Conservation (phyloP, 2,329 filamentous ascomycete species). For the Fusarium floridanum region DNA sequence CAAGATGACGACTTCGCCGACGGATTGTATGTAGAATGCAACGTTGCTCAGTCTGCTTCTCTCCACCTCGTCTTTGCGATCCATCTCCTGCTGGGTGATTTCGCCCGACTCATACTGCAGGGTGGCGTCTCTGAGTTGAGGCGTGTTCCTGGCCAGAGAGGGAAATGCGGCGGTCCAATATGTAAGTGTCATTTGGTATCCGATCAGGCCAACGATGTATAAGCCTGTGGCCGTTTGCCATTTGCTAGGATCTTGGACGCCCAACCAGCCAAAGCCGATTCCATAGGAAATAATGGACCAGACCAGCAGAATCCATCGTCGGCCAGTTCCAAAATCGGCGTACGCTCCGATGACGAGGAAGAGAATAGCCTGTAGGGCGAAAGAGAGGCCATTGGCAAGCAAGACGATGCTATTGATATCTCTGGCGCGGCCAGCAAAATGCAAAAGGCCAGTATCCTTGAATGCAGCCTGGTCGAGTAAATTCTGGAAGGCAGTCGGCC, state of each 20-base stretch:
- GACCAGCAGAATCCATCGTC: constrained; percentile 72
- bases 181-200: constrained; percentile 75
- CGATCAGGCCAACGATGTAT: constrained; percentile 76
- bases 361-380: constrained; percentile 73
- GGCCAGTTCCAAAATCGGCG: constrained; percentile 75
- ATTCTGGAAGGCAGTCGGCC: constrained; percentile 74
- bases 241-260: constrained; percentile 69
- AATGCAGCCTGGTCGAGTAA: constrained; percentile 71
- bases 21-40: constrained; percentile 73
- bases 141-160: constrained; percentile 54
- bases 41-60: constrained; percentile 73
- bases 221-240: constrained; percentile 72
- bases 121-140: constrained; percentile 50
- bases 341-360: constrained; percentile 66
- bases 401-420: constrained; percentile 76
- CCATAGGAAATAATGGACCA: constrained; percentile 72
- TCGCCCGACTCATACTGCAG: constrained; percentile 53
- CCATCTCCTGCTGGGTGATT: constrained; percentile 71
- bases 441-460: constrained; percentile 62
- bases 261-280: constrained; percentile 76
- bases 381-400: constrained; percentile 75
- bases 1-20: constrained; percentile 72
- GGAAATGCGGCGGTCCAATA: constrained; percentile 75
- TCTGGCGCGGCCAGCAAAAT: constrained; percentile 67
- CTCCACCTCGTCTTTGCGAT: constrained; percentile 71